Evolutionary conservation across 345 rosid species (phyloP), one percentile per base, ranked within the genome.

Genomic region (Cardamine chenopodiifolia): DNA sequence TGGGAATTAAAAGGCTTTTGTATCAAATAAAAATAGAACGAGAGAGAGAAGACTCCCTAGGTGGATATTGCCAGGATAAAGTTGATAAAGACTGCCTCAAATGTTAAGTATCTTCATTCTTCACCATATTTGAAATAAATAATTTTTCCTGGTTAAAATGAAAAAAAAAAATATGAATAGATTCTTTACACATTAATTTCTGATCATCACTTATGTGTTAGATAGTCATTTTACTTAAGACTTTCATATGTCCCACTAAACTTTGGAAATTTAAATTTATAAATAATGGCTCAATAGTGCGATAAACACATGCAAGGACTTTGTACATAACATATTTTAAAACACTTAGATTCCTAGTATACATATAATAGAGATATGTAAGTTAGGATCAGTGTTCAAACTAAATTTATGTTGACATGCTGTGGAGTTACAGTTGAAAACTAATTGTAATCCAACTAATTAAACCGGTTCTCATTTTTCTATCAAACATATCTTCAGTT

Each of bases 71-170:
- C 8, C 75, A 45, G 66, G 75, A 70, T 76, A 76, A 76, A 71
- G 53, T 70, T 55, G 80, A 76, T 54, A 47, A 55, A 18, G 80
- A 70, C 75, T 54, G 63, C 49, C 34, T 62, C 80, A 63, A 63
- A 6, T 63, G 19, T 47, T 70, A 13, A 58, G 61, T 59, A 37
- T 17, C 73, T 61, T 66, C 60, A 37, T 15, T 65, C 42, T 66
- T 50, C 34, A 66, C 32, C 11, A 35, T 66, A 58, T 66, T 58
- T 45, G 1, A 40, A 61, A 40, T 7, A 22, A 60, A 45, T 1
- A 13, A 10, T n/a, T 4, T 31, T 2, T 58, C 4, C 32, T 32
- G 17, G 52, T 26, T 22, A 66, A 58, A 74, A 6, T 2, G 15
- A 66, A 32, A 40, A 4, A 32, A 23, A 17, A 0, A 35, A 28